A percentile compares a stretch with the other conserved stretches of the same genome.
Evolutionary conservation across 345 rosid species (phyloP).

Genomic region (Turritis glabra): DNA sequence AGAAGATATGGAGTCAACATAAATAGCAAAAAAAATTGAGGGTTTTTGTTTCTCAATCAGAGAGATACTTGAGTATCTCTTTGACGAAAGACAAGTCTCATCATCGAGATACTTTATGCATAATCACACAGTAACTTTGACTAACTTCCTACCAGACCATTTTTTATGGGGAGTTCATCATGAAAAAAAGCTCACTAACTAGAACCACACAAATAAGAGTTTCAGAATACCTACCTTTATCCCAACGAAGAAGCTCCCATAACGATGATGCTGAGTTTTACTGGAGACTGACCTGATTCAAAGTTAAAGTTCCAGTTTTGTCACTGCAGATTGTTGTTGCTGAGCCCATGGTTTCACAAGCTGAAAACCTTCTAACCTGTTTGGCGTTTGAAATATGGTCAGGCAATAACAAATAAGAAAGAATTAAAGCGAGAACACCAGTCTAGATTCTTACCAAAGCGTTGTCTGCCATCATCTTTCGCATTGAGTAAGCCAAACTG

Average conservation of each 20-base stretch:
- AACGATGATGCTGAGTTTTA: constrained; percentile 2
- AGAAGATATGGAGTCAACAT: too few relatives aligned
- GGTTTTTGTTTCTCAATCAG: too few relatives aligned
- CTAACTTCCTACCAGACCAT: too few relatives aligned
- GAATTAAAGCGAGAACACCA: constrained; percentile 14
- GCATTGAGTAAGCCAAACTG: constrained; percentile 98
- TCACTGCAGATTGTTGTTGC: constrained; percentile 99
- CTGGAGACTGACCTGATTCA: constrained; percentile 71
- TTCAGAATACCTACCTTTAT: too few relatives aligned
- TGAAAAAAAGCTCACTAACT: too few relatives aligned
- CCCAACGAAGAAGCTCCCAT: neutral
- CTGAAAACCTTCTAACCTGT: constrained; percentile 99
- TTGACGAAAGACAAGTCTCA: too few relatives aligned
- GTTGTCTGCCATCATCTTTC: constrained; percentile 99
- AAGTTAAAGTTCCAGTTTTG: constrained; percentile 96
- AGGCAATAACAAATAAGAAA: constrained; percentile 25
- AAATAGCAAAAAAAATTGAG: too few relatives aligned
- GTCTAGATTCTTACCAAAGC: constrained; percentile 69
- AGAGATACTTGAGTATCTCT: too few relatives aligned
- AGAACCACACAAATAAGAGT: too few relatives aligned
- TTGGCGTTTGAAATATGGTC: constrained; percentile 20
- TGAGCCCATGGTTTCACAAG: constrained; percentile 99
- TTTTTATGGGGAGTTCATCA: too few relatives aligned
- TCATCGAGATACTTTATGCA: too few relatives aligned
- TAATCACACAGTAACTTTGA: too few relatives aligned